Percentiles rank a stretch among this genome's conserved stretches.
Evolutionary conservation across 2,329 filamentous ascomycete species (phyloP).

Genomic region (Xylariales sp.): DNA sequence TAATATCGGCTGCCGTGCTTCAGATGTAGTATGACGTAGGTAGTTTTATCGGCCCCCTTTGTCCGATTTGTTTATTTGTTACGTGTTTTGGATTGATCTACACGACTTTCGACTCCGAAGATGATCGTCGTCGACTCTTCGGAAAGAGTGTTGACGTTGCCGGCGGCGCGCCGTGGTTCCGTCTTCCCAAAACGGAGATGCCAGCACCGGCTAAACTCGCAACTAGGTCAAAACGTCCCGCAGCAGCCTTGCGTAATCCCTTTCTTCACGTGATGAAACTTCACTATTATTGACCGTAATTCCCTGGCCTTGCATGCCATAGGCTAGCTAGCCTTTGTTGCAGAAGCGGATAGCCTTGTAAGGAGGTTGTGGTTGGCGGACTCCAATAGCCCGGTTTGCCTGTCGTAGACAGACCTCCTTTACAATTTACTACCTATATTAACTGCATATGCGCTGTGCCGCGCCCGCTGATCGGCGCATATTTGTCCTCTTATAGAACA

Average conservation of each 20-base stretch:
- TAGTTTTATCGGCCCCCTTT: neutral
- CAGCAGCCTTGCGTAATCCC: slow-evolving; percentile 8
- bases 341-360: neutral
- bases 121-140: slow-evolving; percentile 4
- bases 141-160: slow-evolving; percentile 4
- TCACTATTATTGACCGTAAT: neutral
- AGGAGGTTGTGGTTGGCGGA: slow-evolving; percentile 27
- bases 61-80: slow-evolving; percentile 1
- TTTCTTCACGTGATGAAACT: slow-evolving; percentile 1
- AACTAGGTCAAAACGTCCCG: neutral
- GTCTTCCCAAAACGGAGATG: slow-evolving; percentile 36
- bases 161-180: slow-evolving; percentile 31
- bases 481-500: slow-evolving; percentile 5
- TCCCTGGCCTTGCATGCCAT: slow-evolving; percentile 3
- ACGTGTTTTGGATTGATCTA: neutral
- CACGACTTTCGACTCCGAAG: neutral
- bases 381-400: slow-evolving; percentile 30
- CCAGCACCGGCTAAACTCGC: slow-evolving; percentile 25
- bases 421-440: slow-evolving; percentile 11
- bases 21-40: slow-evolving; percentile 29
- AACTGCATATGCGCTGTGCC: slow-evolving; percentile 8
- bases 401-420: neutral
- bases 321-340: neutral
- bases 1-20: slow-evolving; percentile 15
- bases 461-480: neutral